A percentile compares a stretch with the other conserved stretches of the same genome.
Conservation (phyloP, 2,329 filamentous ascomycete genomes). For the Pseudofabraea citricarpa region DNA sequence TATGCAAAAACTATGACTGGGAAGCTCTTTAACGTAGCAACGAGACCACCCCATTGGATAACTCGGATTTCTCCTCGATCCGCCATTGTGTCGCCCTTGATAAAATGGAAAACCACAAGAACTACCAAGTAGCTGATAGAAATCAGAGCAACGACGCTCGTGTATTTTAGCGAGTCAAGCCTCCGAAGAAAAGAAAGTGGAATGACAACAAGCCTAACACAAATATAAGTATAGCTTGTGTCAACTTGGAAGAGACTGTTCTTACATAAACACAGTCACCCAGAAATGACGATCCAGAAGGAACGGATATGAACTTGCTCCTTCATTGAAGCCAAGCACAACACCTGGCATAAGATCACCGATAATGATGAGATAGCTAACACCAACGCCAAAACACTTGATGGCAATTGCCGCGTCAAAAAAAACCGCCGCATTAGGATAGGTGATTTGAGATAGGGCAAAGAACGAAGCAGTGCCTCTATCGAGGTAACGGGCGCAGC, state of each 20-base stretch:
- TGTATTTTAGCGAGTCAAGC: conserved; percentile 95
- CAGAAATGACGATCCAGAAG: conserved; percentile 90
- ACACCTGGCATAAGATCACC: conserved; percentile 98
- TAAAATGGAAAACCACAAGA: conserved; percentile 88
- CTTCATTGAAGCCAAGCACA: conserved; percentile 69
- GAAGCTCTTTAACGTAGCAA: conserved; percentile 77
- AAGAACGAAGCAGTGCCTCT: conserved; percentile 88
- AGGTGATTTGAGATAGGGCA: conserved; percentile 93
- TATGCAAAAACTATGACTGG: conserved; percentile 99
- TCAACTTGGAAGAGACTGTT: conserved; percentile 4
- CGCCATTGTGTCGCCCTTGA: conserved; percentile 67
- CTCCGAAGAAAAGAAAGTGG: conserved; percentile 87
- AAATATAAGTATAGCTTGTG: conserved; percentile 9
- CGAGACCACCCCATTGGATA: conserved; percentile 72
- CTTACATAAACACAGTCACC: conserved; percentile 93
- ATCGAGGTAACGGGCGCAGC: conserved; percentile 90
- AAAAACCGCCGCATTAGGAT: conserved; percentile 89
- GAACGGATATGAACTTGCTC: conserved; percentile 61
- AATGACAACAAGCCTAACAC: conserved; percentile 75
- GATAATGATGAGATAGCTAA: conserved; percentile 98
- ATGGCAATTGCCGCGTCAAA: conserved; percentile 96
- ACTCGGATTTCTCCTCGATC: conserved; percentile 71
- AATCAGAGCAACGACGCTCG: conserved; percentile 82
- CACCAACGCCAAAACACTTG: conserved; percentile 96
- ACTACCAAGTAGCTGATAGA: conserved; percentile 94